Evolutionary conservation across 2,329 filamentous ascomycete species (phyloP), one percentile per base, ranked within the genome.

Genomic region (Escovopsis weberi): DNA sequence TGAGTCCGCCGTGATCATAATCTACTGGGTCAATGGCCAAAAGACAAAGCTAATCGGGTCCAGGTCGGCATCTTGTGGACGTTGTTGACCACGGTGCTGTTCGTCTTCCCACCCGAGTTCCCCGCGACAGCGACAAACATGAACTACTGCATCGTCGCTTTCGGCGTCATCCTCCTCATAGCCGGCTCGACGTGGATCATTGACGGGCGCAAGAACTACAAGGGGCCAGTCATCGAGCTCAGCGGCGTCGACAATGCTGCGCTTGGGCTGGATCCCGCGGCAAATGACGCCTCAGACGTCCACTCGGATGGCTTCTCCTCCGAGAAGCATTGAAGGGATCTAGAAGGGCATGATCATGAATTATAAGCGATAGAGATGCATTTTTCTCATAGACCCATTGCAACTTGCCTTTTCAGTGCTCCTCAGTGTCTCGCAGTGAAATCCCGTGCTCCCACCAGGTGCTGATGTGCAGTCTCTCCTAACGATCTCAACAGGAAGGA

Each of bases 31-130:
- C 12, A 28, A 30, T 10, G 15, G 3, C 12, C 15, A 36, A 5
- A 26, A 19, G 32, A 36, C n/a, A 32, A 9, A n/a, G 32, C 43
- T 44, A 41, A 44, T 15, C 19, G 6, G 12, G 11, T 7, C n/a
- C 26, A 53, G 51, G 44, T 59, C 26, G 82, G 82, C 5, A 67
- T 87, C 38, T 63, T 64, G 0, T 87, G 81, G 60, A 74, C 80
- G 1, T 61, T 75, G 11, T 57, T 86, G n/a, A 86, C 82, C 0
- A 85, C 80, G 0, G 75, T 85, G 1, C 67, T 87, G 1, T 86
- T 86, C 60, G 68, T 85, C 18, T 85, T 86, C 59, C 82, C 82
- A 3, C 82, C 82, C 0, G 69, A 69, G 7, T 54, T 78, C 4
- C 80, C 79, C 0, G 78, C 80, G 2, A 76, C 75, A 0, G 67